Base-by-base conservation (phyloP, 2,329 filamentous ascomycete genomes). In the Aspergillus udagawae region DNA sequence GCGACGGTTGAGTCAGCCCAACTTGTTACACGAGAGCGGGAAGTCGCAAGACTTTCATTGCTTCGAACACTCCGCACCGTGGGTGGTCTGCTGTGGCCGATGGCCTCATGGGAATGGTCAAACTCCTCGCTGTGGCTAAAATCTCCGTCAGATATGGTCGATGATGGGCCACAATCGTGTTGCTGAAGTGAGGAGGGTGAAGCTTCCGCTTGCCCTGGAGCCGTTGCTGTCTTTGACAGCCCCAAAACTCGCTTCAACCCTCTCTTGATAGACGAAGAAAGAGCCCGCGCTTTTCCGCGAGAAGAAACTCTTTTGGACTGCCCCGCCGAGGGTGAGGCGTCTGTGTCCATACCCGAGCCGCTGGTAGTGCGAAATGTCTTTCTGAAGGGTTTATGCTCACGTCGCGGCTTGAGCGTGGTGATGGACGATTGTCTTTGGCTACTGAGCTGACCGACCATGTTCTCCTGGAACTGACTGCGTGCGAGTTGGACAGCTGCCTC, bases 1-100 rank as follows among this genome's bases (percentile, higher is more conserved):
- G 70, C 68, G n/a, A 69, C 69, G 2, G 74, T 79, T 3, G 78
- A 79, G 59, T 80, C 71, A 38, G 78, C 74, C 78, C 78, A 80
- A 61, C 78, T 80, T 14, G 77, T 79, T n/a, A 78, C 76, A 28
- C 78, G 75, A 32, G 78, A 80, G 32, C 65, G 67, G 9, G 68
- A 71, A 3, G 71, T 74, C 45, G 65, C 67, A 29, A 72, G 54
- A 49, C 72, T 77, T 41, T 71, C 70, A 21, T 63, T 66, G 56
- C 69, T 75, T 52, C 61, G 69, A 47, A 63, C 66, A 25, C 55
- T 62, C 17, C 61, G 60, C 27, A 73, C 54, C 4, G 64, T 65
- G 27, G 57, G 64, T 38, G 64, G 52, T 20, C 47, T 51, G 8
- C 47, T 38, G 9, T 45, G n/a, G 4, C 28, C 50, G 12, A 52